Conservation (phyloP, 441 rosid genomes). For the Pelargonium myrrhifolium region DNA sequence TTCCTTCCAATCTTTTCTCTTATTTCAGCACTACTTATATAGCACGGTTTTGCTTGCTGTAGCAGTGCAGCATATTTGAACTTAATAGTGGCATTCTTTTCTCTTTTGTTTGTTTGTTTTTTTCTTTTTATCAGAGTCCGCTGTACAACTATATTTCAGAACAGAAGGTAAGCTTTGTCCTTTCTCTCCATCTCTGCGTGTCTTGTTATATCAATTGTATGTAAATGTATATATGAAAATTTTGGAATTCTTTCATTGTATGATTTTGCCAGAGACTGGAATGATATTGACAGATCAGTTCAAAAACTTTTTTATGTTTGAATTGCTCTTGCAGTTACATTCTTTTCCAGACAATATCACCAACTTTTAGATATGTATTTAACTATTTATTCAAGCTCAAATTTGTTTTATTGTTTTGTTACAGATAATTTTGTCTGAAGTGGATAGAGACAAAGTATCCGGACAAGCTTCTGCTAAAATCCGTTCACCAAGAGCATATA, state of each 20-base stretch:
- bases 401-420: conserved; percentile 17
- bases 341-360: not conserved
- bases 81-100: conserved; percentile 17
- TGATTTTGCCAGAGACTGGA: too few species aligned
- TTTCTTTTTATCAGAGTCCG: conserved; percentile 58
- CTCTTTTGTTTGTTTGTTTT: conserved; percentile 7
- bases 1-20: conserved; percentile 15
- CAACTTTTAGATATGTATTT: not conserved
- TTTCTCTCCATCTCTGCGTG: not conserved
- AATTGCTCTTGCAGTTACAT: not conserved
- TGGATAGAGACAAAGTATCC: conserved; percentile 75
- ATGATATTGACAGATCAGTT: too few species aligned
- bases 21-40: conserved; percentile 17
- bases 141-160: conserved; percentile 80
- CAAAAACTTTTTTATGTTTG: not conserved
- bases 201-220: too few species aligned
- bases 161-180: conserved; percentile 50
- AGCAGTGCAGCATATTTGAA: conserved; percentile 9
- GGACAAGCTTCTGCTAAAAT: conserved; percentile 78
- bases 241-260: too few species aligned
- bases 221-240: too few species aligned
- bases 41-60: conserved; percentile 6
- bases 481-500: conserved; percentile 30
- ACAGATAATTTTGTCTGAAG: conserved; percentile 67
- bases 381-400: not conserved